Percentiles rank a stretch among this genome's conserved stretches.
phyloP scores from a whole-genome alignment of 495 filamentous ascomycete species.

The Xylaria grammica region DNA sequence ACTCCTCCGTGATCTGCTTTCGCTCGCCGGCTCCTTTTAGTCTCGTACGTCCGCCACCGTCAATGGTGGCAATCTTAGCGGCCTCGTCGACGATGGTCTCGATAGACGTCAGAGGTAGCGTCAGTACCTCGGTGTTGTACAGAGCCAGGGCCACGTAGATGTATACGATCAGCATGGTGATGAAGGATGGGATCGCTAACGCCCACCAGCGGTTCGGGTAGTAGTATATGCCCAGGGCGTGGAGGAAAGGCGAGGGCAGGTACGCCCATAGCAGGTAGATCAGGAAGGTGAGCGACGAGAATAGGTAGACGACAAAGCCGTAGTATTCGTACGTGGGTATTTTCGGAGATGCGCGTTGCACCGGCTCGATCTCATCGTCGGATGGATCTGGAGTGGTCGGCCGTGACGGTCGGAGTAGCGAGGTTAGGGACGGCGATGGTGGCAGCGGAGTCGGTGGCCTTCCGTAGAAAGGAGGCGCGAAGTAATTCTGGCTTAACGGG shows the following conservation, averaged over 20 bases:
- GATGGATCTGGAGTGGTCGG: constrained; percentile 92
- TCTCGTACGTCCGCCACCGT: constrained; percentile 68
- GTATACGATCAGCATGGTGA: constrained; percentile 87
- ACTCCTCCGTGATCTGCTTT: constrained; percentile 54
- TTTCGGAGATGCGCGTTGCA: constrained; percentile 87
- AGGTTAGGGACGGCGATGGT: constrained; percentile 93
- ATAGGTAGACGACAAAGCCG: constrained; percentile 93
- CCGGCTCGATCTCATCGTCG: constrained; percentile 79
- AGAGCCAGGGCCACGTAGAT: constrained; percentile 92
- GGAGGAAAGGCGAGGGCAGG: constrained; percentile 87
- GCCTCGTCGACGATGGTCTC: constrained; percentile 94
- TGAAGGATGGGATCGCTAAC: constrained; percentile 84
- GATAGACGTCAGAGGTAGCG: constrained; percentile 75
- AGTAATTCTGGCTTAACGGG: constrained; percentile 60
- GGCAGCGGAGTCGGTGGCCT: constrained; percentile 87
- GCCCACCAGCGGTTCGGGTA: constrained; percentile 98
- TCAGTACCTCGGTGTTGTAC: constrained; percentile 90
- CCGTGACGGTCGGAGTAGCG: constrained; percentile 86
- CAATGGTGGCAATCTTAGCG: constrained; percentile 82
- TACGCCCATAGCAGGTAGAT: constrained; percentile 96
- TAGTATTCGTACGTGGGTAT: constrained; percentile 99
- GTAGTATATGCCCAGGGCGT: constrained; percentile 93
- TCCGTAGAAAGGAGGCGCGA: constrained; percentile 89
- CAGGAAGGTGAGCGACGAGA: constrained; percentile 77
- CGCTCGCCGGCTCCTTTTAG: constrained; percentile 46